These are phyloP conservation scores for Candida insectalens DNA, from an alignment of 805 yeast species.

Conservation along the genomic window DNA sequence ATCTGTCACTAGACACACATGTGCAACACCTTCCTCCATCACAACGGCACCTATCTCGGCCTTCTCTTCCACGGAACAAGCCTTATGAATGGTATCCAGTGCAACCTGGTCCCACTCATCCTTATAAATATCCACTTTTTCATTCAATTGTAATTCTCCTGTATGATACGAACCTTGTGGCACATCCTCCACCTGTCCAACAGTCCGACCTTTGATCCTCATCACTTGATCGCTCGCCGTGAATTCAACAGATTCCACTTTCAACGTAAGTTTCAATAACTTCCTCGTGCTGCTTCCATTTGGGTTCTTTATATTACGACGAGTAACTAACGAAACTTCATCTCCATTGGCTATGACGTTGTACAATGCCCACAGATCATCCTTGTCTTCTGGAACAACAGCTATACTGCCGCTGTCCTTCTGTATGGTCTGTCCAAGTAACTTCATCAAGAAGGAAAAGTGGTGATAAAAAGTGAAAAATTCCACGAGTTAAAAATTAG, in stretches of 20 bases:
- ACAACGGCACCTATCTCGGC: constrained; percentile 95
- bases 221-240: constrained; percentile 68
- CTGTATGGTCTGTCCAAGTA: constrained; percentile 37
- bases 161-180: constrained; percentile 85
- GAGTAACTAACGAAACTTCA: constrained; percentile 58
- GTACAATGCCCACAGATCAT: constrained; percentile 83
- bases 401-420: constrained; percentile 61
- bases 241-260: constrained; percentile 65
- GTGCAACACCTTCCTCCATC: constrained; percentile 90
- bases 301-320: constrained; percentile 45
- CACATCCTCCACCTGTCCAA: constrained; percentile 59
- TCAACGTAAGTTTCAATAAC: constrained; percentile 47
- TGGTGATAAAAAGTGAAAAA: not conserved
- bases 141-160: constrained; percentile 64
- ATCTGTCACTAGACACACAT: constrained; percentile 80
- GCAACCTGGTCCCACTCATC: constrained; percentile 73
- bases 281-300: constrained; percentile 35
- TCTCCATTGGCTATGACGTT: constrained; percentile 74
- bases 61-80: constrained; percentile 65
- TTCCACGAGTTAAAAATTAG: too few relatives aligned
- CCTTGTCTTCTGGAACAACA: constrained; percentile 76
- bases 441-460: constrained; percentile 34
- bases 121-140: constrained; percentile 61
- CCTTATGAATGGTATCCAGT: constrained; percentile 51
- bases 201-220: constrained; percentile 73